Base-by-base conservation (phyloP, 306 rosid species). In the Datisca glomerata region DNA sequence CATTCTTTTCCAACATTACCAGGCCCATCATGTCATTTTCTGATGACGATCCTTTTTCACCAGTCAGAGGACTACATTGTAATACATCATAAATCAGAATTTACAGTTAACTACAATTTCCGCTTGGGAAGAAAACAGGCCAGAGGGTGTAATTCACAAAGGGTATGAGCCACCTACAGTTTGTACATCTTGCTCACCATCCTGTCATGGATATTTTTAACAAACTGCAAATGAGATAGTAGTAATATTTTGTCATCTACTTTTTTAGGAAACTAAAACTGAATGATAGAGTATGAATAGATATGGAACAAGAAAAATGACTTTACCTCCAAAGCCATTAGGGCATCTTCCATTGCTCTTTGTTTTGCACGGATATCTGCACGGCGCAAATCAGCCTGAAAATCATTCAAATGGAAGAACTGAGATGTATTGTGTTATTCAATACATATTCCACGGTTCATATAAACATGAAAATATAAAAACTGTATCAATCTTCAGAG, bases 331-430 rank as follows among this genome's bases (percentile, higher is more conserved):
- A 87, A 69, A 60, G 97, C 81, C 81, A 74, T 79, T 41, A 87
- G 61, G 53, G 94, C 89, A 53, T 87, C 97, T 70, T 79, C 91
- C 91, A 87, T 80, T 16, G 93, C 97, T 28, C 98, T 89, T 53
- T 87, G 94, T 60, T 87, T 87, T 27, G 93, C 97, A 47, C 70
- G 81, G 47, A 71, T 63, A 55, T 87, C 93, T 12, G 97, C 97
- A 43, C 78, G 85, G 38, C 87, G 94, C 52, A 83, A 70, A 68
- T 87, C 94, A 56, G 86, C 94, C 97, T 87, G 70, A 37, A 61
- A 51, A 33, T 41, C 20, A 31, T 53, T 60, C 47, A 51, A 53
- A 66, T 55, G 37, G 32, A 46, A 43, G 41, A 43, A 59, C 33
- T 45, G 64, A 52, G 43, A 44, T 43, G 35, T 22, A 45, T 33